These are phyloP conservation scores for Elsinoe fawcettii DNA, from an alignment of 2,329 filamentous ascomycete species.

Conservation along the genomic window DNA sequence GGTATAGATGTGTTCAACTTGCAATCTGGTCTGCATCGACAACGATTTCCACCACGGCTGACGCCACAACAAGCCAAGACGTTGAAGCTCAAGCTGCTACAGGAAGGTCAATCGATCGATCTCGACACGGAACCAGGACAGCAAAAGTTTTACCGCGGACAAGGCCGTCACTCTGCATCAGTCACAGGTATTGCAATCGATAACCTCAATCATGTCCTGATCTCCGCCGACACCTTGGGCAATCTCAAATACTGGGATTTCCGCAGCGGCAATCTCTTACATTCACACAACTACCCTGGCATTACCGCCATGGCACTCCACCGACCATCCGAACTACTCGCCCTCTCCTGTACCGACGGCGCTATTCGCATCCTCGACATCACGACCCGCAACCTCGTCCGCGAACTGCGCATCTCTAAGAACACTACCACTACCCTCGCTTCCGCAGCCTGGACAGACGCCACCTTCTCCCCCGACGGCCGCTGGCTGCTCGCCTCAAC, in stretches of 20 bases:
- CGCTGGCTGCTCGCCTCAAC: constrained; percentile 88
- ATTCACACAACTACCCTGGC: constrained; percentile 79
- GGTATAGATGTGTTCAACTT: constrained; percentile 93
- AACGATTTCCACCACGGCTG: constrained; percentile 73
- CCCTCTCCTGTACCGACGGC: constrained; percentile 80
- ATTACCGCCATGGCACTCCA: constrained; percentile 76
- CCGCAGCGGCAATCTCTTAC: constrained; percentile 65
- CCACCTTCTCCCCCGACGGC: constrained; percentile 77
- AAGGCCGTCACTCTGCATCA: constrained; percentile 69
- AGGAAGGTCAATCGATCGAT: constrained; percentile 38
- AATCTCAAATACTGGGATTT: constrained; percentile 98
- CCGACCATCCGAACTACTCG: constrained; percentile 72
- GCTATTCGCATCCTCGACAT: constrained; percentile 85
- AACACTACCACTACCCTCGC: constrained; percentile 22
- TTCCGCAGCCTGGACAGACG: constrained; percentile 29
- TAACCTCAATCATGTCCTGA: constrained; percentile 74
- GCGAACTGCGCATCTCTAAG: constrained; percentile 78
- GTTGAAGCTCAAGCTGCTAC: constrained; percentile 52
- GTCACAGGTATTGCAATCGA: constrained; percentile 85
- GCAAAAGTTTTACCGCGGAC: constrained; percentile 39
- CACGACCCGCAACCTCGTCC: constrained; percentile 80
- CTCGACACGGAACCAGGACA: constrained; percentile 29
- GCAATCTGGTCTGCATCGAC: constrained; percentile 82
- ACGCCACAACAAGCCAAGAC: constrained; percentile 72
- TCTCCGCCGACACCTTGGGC: constrained; percentile 83